Evolutionary conservation across 202 grass and related monocot genomes (phyloP).

Genomic region (Schoenoplectus triqueter): DNA sequence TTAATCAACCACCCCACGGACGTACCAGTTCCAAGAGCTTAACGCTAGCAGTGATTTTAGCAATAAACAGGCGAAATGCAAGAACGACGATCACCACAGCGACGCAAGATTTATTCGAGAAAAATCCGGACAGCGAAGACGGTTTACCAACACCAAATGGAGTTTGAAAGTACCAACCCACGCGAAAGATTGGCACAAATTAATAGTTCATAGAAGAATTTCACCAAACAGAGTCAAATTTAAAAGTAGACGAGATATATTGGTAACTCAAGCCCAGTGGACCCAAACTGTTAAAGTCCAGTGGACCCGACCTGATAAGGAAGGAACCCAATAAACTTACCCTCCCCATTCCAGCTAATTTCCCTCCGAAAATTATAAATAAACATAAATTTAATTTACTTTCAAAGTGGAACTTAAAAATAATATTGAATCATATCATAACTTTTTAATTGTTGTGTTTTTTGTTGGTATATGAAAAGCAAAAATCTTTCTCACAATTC

Average conservation of each 20-base stretch:
- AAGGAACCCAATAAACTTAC: not conserved
- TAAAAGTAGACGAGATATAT: not conserved
- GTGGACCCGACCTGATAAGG: not conserved
- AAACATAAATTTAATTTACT: no score
- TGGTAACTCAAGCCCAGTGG: not conserved
- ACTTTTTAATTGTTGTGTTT: not conserved
- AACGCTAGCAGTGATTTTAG: no score
- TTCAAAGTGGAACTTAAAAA: no score
- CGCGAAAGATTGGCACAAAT: not conserved
- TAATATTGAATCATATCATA: not conserved
- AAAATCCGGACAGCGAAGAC: not conserved
- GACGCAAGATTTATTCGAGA: not conserved
- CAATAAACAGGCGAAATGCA: no score
- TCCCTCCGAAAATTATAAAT: not conserved
- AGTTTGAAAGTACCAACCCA: not conserved
- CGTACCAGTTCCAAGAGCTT: no score
- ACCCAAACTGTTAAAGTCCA: not conserved
- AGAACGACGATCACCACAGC: no score
- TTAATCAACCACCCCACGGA: no score
- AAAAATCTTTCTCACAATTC: no score
- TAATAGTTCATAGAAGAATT: no score
- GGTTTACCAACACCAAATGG: not conserved
- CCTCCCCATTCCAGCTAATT: not conserved
- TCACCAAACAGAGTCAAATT: not conserved
- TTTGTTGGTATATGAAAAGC: no score